Conservation (phyloP, 176 grass and related monocot species). For the Rhipidocladum racemiflorum region DNA sequence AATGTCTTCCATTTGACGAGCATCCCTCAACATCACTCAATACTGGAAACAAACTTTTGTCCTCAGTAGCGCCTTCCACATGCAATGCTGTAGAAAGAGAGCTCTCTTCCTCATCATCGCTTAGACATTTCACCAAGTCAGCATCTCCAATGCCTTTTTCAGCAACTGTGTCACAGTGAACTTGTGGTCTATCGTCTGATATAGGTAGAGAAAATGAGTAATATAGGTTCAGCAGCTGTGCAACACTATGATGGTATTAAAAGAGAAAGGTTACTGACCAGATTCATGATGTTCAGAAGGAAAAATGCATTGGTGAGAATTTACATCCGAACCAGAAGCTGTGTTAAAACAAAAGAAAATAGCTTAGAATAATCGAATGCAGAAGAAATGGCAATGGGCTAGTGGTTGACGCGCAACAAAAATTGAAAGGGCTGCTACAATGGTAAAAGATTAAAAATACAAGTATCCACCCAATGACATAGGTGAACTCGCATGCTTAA, state of each 20-base stretch:
- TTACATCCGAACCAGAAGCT: background rate
- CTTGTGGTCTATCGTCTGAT: background rate
- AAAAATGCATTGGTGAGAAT: background rate
- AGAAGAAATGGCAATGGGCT: background rate
- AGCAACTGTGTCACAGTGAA: background rate
- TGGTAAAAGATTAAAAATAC: background rate
- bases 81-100: background rate
- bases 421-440: background rate
- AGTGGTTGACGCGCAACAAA: background rate
- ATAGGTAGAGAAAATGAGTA: background rate
- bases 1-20: background rate
- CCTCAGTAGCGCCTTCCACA: background rate
- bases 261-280: background rate
- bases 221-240: background rate
- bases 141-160: background rate
- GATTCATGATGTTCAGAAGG: background rate
- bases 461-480: background rate
- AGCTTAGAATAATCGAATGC: background rate
- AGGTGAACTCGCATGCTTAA: background rate
- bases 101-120: background rate
- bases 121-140: background rate
- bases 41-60: background rate
- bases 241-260: background rate
- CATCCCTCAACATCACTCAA: background rate
- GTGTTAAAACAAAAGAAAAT: conserved; percentile 7